phyloP scores from a whole-genome alignment of 2,329 filamentous ascomycete species.

The Cladophialophora psammophila region DNA sequence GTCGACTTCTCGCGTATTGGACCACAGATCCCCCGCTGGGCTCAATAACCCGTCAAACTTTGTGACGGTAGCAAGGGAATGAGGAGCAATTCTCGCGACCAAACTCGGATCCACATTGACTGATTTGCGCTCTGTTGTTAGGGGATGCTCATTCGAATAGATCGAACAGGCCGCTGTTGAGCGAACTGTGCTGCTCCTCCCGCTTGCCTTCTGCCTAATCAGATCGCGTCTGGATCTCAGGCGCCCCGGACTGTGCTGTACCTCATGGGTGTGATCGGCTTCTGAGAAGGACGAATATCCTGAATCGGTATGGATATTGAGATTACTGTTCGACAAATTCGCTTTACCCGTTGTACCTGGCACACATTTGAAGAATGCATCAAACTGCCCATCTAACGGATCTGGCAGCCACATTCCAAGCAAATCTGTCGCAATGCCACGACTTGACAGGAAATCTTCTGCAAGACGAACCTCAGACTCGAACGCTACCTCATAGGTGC shows the following conservation, averaged over 20 bases:
- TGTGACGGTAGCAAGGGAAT: conserved; percentile 24
- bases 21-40: neutral
- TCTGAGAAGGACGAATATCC: conserved; percentile 12
- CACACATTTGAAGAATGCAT: conserved; percentile 1
- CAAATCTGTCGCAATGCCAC: conserved; percentile 11
- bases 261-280: neutral
- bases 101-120: neutral
- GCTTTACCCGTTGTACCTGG: neutral
- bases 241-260: neutral
- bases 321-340: neutral
- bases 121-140: neutral
- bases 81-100: conserved; percentile 4
- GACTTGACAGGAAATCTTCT: conserved; percentile 16
- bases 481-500: conserved; percentile 30
- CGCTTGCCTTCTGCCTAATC: neutral
- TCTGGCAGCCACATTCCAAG: conserved; percentile 32
- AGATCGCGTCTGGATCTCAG: neutral
- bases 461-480: conserved; percentile 24
- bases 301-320: neutral
- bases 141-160: neutral
- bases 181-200: neutral
- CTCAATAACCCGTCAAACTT: conserved; percentile 2
- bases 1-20: neutral
- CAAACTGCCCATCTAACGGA: conserved; percentile 10
- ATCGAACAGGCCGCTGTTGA: neutral